A percentile compares a stretch with the other conserved stretches of the same genome.
Conservation (phyloP, 1,284 basidiomycete species). For the Lentinula novae-zelandiae region DNA sequence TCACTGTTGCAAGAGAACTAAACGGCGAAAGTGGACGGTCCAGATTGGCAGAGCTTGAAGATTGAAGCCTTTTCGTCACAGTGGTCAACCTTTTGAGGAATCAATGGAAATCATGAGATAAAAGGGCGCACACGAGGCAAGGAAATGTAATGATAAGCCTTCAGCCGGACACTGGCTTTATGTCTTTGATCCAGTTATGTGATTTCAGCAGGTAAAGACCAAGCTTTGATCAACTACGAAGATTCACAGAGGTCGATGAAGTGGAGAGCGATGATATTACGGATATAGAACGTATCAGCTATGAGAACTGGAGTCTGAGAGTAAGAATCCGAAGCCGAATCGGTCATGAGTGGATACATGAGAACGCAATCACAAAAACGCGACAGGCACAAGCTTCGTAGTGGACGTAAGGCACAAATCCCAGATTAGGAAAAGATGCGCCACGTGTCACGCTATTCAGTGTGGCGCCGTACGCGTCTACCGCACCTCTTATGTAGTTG, state of each 20-base stretch:
- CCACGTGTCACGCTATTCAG: not conserved
- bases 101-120: not conserved
- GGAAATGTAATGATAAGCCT: not conserved
- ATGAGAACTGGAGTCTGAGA: not conserved
- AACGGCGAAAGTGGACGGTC: not conserved
- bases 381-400: not conserved
- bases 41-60: not conserved
- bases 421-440: not conserved
- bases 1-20: not conserved
- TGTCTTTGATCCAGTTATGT: not conserved
- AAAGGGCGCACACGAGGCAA: not conserved
- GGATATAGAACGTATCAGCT: not conserved
- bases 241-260: not conserved
- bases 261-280: not conserved
- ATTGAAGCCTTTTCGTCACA: not conserved
- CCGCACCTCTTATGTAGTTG: too few relatives aligned
- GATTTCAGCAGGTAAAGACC: not conserved
- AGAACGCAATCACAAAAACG: not conserved
- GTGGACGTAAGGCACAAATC: not conserved
- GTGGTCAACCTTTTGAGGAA: not conserved
- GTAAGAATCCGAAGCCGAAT: not conserved
- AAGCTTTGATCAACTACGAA: not conserved
- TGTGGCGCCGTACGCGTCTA: not conserved
- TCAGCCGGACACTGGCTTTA: not conserved
- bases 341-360: constrained; percentile 1